phyloP scores from a whole-genome alignment of 2,329 filamentous ascomycete species.

The Claviceps paspali region DNA sequence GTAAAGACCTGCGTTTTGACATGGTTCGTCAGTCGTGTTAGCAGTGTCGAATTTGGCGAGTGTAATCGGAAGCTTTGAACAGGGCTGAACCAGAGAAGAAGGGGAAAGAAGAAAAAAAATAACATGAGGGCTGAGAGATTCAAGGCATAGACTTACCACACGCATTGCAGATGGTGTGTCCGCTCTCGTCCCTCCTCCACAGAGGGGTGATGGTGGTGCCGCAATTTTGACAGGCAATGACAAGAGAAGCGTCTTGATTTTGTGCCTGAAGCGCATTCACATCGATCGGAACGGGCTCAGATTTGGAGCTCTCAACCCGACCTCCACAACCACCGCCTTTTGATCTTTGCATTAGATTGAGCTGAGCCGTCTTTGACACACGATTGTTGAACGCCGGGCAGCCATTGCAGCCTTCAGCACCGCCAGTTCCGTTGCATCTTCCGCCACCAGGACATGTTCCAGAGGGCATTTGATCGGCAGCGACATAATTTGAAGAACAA shows the following conservation, averaged over 20 bases:
- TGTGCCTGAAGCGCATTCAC: slow-evolving; percentile 20
- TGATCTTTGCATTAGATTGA: slow-evolving; percentile 40
- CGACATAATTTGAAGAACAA: slow-evolving; percentile 53
- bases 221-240: slow-evolving; percentile 94
- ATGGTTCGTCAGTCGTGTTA: too few relatives aligned
- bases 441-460: slow-evolving; percentile 95
- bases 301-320: slow-evolving; percentile 10
- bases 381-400: slow-evolving; percentile 97
- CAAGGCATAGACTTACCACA: slow-evolving; percentile 52
- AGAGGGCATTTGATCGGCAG: slow-evolving; percentile 55
- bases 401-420: slow-evolving; percentile 85
- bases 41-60: too few relatives aligned
- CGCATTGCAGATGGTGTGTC: slow-evolving; percentile 96
- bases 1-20: slow-evolving; percentile 57
- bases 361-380: slow-evolving; percentile 71
- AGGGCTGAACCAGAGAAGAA: too few relatives aligned
- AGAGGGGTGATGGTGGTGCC: slow-evolving; percentile 91
- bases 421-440: slow-evolving; percentile 89
- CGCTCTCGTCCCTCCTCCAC: slow-evolving; percentile 86
- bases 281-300: slow-evolving; percentile 18
- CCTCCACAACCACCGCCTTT: slow-evolving; percentile 18
- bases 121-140: neutral
- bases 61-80: too few relatives aligned
- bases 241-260: slow-evolving; percentile 22
- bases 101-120: too few relatives aligned